Evolutionary conservation across 2,329 filamentous ascomycete species (phyloP).

Genomic region (Sporothrix pseudoabietina): DNA sequence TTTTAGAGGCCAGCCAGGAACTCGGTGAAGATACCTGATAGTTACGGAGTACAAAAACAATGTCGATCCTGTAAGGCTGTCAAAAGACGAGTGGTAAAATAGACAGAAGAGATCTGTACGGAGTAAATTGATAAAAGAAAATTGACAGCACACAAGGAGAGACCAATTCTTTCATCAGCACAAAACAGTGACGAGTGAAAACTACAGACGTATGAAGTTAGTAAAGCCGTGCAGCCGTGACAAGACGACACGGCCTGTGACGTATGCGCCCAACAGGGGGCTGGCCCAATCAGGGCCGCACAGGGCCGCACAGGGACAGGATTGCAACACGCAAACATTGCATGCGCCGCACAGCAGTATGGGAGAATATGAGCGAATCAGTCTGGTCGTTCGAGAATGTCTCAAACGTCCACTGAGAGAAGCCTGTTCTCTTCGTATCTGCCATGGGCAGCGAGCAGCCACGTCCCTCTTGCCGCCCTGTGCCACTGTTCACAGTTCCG

Average conservation of each 20-base stretch:
- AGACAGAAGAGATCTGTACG: neutral
- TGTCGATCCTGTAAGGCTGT: slow-evolving; percentile 9
- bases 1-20: slow-evolving; percentile 16
- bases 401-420: neutral
- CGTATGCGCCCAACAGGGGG: neutral
- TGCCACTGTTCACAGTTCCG: neutral
- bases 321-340: neutral
- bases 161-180: neutral
- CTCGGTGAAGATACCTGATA: neutral
- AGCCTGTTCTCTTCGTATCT: neutral
- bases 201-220: neutral
- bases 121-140: neutral
- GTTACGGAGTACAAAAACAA: neutral
- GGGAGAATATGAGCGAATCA: neutral
- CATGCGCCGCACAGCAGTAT: neutral
- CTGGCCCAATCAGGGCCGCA: neutral
- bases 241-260: neutral
- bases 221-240: neutral
- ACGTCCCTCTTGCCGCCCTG: slow-evolving; percentile 16
- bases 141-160: neutral
- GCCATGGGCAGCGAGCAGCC: too few relatives aligned
- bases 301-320: neutral
- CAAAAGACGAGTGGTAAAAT: neutral
- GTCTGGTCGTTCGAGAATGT: neutral
- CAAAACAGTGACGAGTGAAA: neutral